Base-by-base conservation (phyloP, 805 yeast species). In the Candida taoyuanica region DNA sequence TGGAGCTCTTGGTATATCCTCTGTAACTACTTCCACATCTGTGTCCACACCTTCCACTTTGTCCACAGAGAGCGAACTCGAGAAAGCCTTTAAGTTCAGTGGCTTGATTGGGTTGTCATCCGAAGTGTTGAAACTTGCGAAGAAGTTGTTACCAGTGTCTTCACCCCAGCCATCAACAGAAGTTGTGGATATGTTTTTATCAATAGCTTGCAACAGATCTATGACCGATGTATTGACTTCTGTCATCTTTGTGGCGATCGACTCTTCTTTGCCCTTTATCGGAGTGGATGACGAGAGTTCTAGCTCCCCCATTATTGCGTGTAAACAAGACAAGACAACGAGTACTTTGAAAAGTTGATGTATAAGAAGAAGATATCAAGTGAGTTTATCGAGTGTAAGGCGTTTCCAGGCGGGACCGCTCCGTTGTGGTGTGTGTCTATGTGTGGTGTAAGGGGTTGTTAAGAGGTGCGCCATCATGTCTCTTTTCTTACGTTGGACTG, bases 161-260 rank as follows among this genome's bases (percentile, higher is more conserved):
- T 36, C 39, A 11, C 33, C 41, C 9, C 24, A 33, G n/a, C 18
- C 25, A 14, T 40, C 37, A 11, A 50, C 18, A 3, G 52, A 46
- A 11, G 51, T 27, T 9, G 47, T 29, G 17, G 58, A 53, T 7
- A 55, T 49, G 37, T 55, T 55, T 32, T 46, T 49, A 30, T 53
- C 52, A 16, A 55, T 53, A 5, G 53, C 55, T 12, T 58, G 57
- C 15, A 67, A 40, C 11, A 67, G 52, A 32, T 65, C 67, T 35
- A 65, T 70, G 9, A 65, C 70, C 1, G 70, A 65, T 33, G 59
- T 61, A 42, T 40, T 42, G 17, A 33, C 36, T 5, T 34, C 34
- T 7, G 18, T 17, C 17, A 31, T 29, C 9, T 40, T 43, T 17
- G 29, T 12, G 6, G 36, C 33, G 7, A 25, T 17, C 2, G 31